Conservation (phyloP, 2,329 filamentous ascomycete genomes). For the Aspergillus sp. region DNA sequence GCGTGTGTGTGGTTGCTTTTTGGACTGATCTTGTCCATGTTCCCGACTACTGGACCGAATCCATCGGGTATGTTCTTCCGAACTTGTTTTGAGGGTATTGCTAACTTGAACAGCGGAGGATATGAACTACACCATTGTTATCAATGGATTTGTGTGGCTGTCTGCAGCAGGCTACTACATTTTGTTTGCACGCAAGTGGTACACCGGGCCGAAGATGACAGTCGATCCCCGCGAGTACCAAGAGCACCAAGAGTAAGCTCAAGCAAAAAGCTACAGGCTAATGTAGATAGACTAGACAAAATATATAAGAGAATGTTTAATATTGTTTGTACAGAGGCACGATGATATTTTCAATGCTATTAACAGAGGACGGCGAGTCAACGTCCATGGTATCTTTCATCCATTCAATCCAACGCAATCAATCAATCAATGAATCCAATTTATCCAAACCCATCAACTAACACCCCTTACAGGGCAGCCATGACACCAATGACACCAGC, state of each 20-base stretch:
- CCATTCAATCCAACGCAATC: constrained; percentile 5
- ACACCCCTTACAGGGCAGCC: constrained; percentile 21
- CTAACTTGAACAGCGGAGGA: constrained; percentile 29
- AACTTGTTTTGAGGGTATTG: background rate
- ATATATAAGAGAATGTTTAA: too few species aligned
- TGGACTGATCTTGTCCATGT: constrained; percentile 55
- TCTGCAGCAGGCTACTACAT: constrained; percentile 54
- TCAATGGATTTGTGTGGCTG: constrained; percentile 57
- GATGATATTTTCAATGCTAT: background rate
- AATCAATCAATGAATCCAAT: background rate
- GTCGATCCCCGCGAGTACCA: constrained; percentile 26
- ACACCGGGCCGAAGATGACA: constrained; percentile 56
- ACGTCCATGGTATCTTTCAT: background rate
- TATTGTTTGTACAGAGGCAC: too few species aligned
- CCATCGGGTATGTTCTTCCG: constrained; percentile 37
- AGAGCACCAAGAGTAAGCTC: too few species aligned
- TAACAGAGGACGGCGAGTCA: background rate
- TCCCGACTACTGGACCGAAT: constrained; percentile 52
- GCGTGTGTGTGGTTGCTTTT: constrained; percentile 53
- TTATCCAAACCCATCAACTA: background rate
- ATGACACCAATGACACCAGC: constrained; percentile 25
- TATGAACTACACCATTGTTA: constrained; percentile 63
- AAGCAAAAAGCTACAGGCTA: too few species aligned
- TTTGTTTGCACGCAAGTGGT: constrained; percentile 56
- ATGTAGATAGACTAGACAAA: too few species aligned